phyloP scores from a whole-genome alignment of 2,329 filamentous ascomycete genomes.

The Rhynchosporium agropyri region DNA sequence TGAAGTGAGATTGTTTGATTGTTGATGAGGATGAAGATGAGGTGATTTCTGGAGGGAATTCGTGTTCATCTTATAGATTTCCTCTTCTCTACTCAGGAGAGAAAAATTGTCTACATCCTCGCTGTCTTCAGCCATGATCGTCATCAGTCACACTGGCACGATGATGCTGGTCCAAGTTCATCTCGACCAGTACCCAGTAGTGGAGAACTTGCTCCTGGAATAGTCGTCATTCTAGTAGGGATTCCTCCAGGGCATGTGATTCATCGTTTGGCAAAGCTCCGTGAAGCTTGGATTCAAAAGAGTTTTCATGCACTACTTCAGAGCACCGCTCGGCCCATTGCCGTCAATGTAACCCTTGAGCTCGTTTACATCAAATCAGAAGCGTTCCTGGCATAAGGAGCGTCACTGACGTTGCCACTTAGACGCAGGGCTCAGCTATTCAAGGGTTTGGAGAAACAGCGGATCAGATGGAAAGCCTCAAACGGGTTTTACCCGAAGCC shows the following conservation, averaged over 20 bases:
- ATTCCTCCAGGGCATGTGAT: not conserved
- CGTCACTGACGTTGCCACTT: constrained; percentile 24
- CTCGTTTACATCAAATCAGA: constrained; percentile 18
- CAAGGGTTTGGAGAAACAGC: constrained; percentile 22
- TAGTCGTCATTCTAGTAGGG: constrained; percentile 25
- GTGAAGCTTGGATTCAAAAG: constrained; percentile 27
- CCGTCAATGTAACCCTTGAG: not conserved
- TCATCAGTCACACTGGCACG: constrained; percentile 23
- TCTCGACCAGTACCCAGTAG: constrained; percentile 16
- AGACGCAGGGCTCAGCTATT: constrained; percentile 29
- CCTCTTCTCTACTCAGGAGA: not conserved
- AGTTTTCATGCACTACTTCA: constrained; percentile 24
- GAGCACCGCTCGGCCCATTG: constrained; percentile 5
- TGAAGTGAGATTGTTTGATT: constrained; percentile 16
- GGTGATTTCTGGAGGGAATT: constrained; percentile 22
- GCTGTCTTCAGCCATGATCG: constrained; percentile 7
- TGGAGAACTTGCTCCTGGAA: constrained; percentile 11
- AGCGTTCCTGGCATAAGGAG: constrained; percentile 28
- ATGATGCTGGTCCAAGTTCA: constrained; percentile 20
- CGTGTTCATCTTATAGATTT: constrained; percentile 27
- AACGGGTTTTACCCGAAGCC: constrained; percentile 3
- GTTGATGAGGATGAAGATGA: constrained; percentile 25
- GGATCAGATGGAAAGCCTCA: constrained; percentile 12
- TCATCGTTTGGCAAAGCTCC: constrained; percentile 18
- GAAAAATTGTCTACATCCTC: not conserved